Evolutionary conservation across 306 rosid genomes (phyloP).

Genomic region (Myrica gale): DNA sequence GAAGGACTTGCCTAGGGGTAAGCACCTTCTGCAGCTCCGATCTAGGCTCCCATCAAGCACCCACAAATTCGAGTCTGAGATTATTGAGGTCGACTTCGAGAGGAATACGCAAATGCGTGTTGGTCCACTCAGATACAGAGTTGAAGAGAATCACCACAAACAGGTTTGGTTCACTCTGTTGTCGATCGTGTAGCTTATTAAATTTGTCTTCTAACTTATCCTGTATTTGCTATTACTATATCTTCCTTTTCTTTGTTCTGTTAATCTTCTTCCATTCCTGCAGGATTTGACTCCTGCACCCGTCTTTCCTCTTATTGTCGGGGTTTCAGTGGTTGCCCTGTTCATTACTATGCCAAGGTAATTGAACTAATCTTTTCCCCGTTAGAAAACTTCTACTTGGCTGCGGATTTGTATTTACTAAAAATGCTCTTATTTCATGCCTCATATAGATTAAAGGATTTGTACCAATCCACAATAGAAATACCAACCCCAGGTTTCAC

Average conservation of each 20-base stretch:
- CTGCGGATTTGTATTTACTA: slow-evolving; percentile 18
- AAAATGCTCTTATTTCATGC: slow-evolving; percentile 8
- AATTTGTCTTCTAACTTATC: background rate
- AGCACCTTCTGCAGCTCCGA: slow-evolving; percentile 75
- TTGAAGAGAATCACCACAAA: slow-evolving; percentile 62
- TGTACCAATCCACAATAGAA: slow-evolving; percentile 70
- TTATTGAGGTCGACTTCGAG: slow-evolving; percentile 79
- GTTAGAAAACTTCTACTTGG: background rate
- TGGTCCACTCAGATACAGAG: slow-evolving; percentile 75
- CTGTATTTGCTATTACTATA: background rate
- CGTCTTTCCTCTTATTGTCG: slow-evolving; percentile 77
- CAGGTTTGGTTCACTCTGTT: slow-evolving; percentile 51
- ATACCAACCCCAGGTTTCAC: slow-evolving; percentile 71
- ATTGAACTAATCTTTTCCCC: slow-evolving; percentile 25
- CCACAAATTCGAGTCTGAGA: slow-evolving; percentile 76
- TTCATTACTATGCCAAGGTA: slow-evolving; percentile 83
- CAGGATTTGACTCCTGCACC: slow-evolving; percentile 97
- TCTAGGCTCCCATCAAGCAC: slow-evolving; percentile 61
- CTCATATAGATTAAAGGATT: slow-evolving; percentile 63
- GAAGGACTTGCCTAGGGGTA: slow-evolving; percentile 81
- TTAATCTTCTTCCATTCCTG: slow-evolving; percentile 19
- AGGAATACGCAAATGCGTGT: slow-evolving; percentile 67
- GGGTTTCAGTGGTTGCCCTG: slow-evolving; percentile 62
- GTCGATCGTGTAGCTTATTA: background rate
- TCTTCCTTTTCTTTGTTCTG: background rate